Evolutionary conservation across 2,329 filamentous ascomycete species (phyloP).

Genomic region (Byssochlamys sp.): DNA sequence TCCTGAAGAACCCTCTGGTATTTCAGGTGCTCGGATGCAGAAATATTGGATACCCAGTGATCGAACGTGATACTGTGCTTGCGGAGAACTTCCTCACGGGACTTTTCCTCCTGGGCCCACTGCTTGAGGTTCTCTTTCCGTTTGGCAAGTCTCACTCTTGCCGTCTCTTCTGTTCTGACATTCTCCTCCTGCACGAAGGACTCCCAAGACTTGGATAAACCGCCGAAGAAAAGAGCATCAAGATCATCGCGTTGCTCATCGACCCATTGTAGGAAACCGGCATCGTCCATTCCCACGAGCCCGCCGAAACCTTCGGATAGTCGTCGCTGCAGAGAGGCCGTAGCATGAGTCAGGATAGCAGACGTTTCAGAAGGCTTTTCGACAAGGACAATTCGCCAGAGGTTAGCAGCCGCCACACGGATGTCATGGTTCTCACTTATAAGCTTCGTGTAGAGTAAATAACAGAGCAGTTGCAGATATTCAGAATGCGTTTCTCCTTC

Average conservation of each 20-base stretch:
- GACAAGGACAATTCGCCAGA: constrained; percentile 86
- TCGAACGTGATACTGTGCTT: constrained; percentile 80
- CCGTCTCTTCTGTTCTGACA: constrained; percentile 64
- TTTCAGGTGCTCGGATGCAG: constrained; percentile 81
- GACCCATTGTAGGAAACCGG: constrained; percentile 78
- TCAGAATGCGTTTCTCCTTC: constrained; percentile 69
- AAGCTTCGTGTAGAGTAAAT: constrained; percentile 82
- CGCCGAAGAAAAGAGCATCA: constrained; percentile 71
- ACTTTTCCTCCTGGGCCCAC: constrained; percentile 64
- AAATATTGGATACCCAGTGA: constrained; percentile 93
- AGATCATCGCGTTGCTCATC: constrained; percentile 69
- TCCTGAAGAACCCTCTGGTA: constrained; percentile 83
- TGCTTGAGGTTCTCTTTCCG: constrained; percentile 72
- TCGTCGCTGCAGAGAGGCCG: constrained; percentile 59
- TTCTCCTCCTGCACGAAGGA: constrained; percentile 79
- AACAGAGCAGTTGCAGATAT: constrained; percentile 77
- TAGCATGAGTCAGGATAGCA: constrained; percentile 61
- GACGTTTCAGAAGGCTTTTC: constrained; percentile 81
- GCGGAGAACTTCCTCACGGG: constrained; percentile 60
- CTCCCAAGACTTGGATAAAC: constrained; percentile 76
- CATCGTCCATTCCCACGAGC: constrained; percentile 78
- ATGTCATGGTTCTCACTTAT: constrained; percentile 60
- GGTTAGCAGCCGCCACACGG: constrained; percentile 65
- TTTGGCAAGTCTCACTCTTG: constrained; percentile 58
- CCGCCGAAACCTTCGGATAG: constrained; percentile 70